Percentiles rank a stretch among this genome's conserved stretches.
Evolutionary conservation across 208 protist genomes (phyloP).

Genomic region (Zelonia costaricensis): DNA sequence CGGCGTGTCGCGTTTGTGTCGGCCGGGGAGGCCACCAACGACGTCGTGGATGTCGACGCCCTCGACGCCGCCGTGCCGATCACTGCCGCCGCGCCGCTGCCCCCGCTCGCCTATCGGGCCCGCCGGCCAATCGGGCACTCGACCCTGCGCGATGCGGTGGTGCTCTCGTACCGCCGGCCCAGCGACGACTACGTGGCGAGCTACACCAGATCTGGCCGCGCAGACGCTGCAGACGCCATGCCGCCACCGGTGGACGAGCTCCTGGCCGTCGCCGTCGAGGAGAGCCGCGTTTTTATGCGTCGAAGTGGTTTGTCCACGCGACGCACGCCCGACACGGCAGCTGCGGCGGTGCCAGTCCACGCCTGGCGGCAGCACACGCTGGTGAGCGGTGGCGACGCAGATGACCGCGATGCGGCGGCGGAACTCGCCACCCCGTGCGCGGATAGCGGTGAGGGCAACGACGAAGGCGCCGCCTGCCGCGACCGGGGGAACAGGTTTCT

Average conservation of each 20-base stretch:
- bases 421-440: no score
- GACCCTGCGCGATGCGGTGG: conserved; percentile 16
- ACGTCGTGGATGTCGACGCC: conserved; percentile 5
- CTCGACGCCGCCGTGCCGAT: not conserved
- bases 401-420: no score
- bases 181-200: conserved; percentile 8
- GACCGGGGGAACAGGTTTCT: no score
- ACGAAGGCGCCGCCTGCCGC: no score
- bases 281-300: conserved; percentile 21
- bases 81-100: not conserved
- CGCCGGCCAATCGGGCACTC: not conserved
- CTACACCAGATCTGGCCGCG: not conserved
- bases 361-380: not conserved
- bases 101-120: not conserved
- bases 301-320: conserved; percentile 1
- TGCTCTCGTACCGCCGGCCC: conserved; percentile 16
- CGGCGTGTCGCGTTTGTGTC: no score
- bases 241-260: conserved; percentile 10
- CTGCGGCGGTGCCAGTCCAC: no score
- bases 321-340: not conserved
- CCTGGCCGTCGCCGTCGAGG: conserved; percentile 19
- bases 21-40: no score
- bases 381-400: not conserved
- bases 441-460: no score
- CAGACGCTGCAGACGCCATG: not conserved